Conservation (phyloP, 805 yeast species). For the Phaffomyces thermotolerans region DNA sequence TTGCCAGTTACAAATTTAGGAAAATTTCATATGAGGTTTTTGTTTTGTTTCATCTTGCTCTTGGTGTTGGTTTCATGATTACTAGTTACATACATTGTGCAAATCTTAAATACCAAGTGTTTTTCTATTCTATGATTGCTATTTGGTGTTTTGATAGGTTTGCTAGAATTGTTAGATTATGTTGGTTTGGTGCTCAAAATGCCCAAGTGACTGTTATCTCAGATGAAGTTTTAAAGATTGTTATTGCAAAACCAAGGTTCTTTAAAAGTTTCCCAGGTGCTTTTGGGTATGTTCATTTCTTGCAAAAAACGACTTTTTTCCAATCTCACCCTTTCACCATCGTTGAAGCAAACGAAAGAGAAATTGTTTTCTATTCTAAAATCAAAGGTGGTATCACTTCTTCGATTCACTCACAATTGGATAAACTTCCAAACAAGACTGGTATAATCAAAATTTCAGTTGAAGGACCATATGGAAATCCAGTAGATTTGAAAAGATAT, state of each 20-base stretch:
- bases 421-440: conserved; percentile 19
- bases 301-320: conserved; percentile 47
- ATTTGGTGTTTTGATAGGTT: conserved; percentile 49
- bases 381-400: conserved; percentile 46
- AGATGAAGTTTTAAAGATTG: conserved; percentile 39
- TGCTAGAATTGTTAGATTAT: conserved; percentile 28
- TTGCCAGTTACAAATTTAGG: conserved; percentile 38
- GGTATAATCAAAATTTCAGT: conserved; percentile 30
- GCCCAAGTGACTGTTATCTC: conserved; percentile 23
- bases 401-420: conserved; percentile 24
- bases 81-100: conserved; percentile 53
- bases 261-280: conserved; percentile 52
- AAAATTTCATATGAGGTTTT: conserved; percentile 53
- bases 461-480: conserved; percentile 62
- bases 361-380: conserved; percentile 39
- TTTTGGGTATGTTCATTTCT: conserved; percentile 51
- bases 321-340: conserved; percentile 73
- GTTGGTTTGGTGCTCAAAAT: conserved; percentile 18
- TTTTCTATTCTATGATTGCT: conserved; percentile 26
- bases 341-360: conserved; percentile 33
- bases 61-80: conserved; percentile 45
- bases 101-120: conserved; percentile 43
- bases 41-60: conserved; percentile 44
- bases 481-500: conserved; percentile 28
- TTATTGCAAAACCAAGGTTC: conserved; percentile 31